A percentile compares a stretch with the other conserved stretches of the same genome.
phyloP scores from a whole-genome alignment of 305 asterid genomes.

The Rubia balearica region DNA sequence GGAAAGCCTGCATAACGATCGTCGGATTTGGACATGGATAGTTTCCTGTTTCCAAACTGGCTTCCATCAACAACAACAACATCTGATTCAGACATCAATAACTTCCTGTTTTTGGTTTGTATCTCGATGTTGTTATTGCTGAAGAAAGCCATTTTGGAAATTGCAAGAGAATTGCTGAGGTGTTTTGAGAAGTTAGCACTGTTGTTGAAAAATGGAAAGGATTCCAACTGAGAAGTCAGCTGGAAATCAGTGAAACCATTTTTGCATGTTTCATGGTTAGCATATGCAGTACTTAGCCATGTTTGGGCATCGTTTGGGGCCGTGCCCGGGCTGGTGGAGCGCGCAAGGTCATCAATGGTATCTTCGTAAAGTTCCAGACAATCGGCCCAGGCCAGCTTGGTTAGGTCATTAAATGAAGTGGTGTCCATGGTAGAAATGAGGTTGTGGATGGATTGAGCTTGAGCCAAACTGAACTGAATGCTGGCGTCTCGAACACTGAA shows the following conservation, averaged over 20 bases:
- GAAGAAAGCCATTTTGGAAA: slow-evolving; percentile 30
- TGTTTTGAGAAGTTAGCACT: slow-evolving; percentile 24
- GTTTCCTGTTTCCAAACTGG: neutral
- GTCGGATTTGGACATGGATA: neutral
- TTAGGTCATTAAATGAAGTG: slow-evolving; percentile 28
- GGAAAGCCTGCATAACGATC: slow-evolving; percentile 25
- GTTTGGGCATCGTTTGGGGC: slow-evolving; percentile 39
- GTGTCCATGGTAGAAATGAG: slow-evolving; percentile 32
- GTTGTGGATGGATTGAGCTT: slow-evolving; percentile 28
- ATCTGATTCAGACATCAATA: neutral
- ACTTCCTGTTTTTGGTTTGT: slow-evolving; percentile 18
- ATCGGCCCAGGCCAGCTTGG: slow-evolving; percentile 40
- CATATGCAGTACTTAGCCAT: slow-evolving; percentile 54
- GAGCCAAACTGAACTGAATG: slow-evolving; percentile 32
- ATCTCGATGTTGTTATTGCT: neutral
- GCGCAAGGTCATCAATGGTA: slow-evolving; percentile 33
- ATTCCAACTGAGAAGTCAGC: slow-evolving; percentile 22
- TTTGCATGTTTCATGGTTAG: slow-evolving; percentile 48
- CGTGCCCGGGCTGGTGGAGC: slow-evolving; percentile 11
- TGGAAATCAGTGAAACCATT: slow-evolving; percentile 48
- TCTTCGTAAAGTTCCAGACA: slow-evolving; percentile 46
- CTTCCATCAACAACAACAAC: slow-evolving; percentile 4
- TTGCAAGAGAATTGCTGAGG: slow-evolving; percentile 47
- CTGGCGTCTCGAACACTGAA: slow-evolving; percentile 21
- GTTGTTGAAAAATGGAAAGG: slow-evolving; percentile 13